phyloP scores from a whole-genome alignment of 192 early-diverging fungal species.

The Mortierella claussenii region DNA sequence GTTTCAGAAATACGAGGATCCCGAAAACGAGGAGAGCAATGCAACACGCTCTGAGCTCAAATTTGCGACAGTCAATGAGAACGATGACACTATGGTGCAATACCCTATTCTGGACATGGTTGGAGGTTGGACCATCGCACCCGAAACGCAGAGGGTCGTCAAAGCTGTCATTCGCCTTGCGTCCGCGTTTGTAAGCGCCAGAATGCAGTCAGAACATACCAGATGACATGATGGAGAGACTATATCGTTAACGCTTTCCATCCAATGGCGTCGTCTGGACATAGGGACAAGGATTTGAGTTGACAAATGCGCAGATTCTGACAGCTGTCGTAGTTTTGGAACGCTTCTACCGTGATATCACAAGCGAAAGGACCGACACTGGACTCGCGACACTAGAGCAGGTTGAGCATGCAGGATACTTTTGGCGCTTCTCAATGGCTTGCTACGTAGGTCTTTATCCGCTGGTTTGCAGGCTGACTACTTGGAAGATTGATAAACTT shows the following conservation, averaged over 20 bases:
- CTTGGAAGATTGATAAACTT: too few relatives aligned
- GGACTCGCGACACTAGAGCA: conserved; percentile 55
- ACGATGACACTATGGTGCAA: conserved; percentile 31
- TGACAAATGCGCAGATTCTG: conserved; percentile 71
- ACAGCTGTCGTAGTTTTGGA: conserved; percentile 72
- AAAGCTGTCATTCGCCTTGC: conserved; percentile 61
- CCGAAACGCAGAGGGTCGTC: conserved; percentile 60
- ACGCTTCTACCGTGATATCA: conserved; percentile 66
- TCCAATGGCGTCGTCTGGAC: too few relatives aligned
- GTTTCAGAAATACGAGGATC: conserved; percentile 57
- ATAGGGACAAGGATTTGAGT: conserved; percentile 78
- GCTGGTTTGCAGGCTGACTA: too few relatives aligned
- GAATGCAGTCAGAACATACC: too few relatives aligned
- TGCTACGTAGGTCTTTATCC: conserved; percentile 49
- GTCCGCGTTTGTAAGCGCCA: conserved; percentile 57
- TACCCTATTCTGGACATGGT: conserved; percentile 51
- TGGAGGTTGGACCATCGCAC: conserved; percentile 57
- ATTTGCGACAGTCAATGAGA: conserved; percentile 41
- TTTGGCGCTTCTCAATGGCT: conserved; percentile 62
- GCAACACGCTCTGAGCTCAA: conserved; percentile 18
- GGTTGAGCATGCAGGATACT: conserved; percentile 52
- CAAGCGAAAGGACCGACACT: conserved; percentile 52
- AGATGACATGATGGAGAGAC: too few relatives aligned
- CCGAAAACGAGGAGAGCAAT: conserved; percentile 19
- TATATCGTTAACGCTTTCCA: too few relatives aligned